Evolutionary conservation across 108 stramenopile genomes (phyloP), one percentile per base, ranked within the genome.

Genomic region (Skeletonema tropicum): DNA sequence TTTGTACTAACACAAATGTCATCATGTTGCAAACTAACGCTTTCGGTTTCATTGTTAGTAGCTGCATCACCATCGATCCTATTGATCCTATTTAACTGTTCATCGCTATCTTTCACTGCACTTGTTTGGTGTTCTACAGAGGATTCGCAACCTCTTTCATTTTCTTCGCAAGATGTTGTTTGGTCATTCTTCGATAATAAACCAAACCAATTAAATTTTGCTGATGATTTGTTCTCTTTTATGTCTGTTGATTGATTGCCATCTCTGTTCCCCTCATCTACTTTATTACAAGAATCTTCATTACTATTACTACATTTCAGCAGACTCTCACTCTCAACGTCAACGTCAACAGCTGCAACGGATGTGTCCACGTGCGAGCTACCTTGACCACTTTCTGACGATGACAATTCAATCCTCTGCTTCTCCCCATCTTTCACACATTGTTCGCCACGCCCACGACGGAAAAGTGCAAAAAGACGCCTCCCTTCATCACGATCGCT

Each of bases 151-250:
- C 23, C 17, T 55, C 23, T 55, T 23, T 55, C 8, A 55, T 55
- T 23, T 55, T 55, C 21, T 23, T 55, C 21, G 2, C 52, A 6
- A 8, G 52, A 23, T 5, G 52, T 25, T 9, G 21, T 55, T 23
- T 23, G 21, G 3, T 55, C 23, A 23, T 55, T 55, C 52, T 23
- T 55, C 10, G 2, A 23, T 23, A 21, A 23, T 23, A 55, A 23
- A 23, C 52, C 52, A 55, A 55, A 55, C 52, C 52, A 55, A 23
- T 55, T 55, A n/a, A 55, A 55, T 5, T 49, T 49, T 49, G 45
- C 4, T 46, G 48, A 12, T 49, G 48, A 6, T 7, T 23, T 6
- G 9, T 5, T 7, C 23, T 21, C 52, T 23, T 21, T 23, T 55
- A 23, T 55, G 23, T 23, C 23, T 4, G 23, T 23, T n/a, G 15